Conservation (phyloP, 1,139 yeast species). For the Meyerozyma sp. region DNA sequence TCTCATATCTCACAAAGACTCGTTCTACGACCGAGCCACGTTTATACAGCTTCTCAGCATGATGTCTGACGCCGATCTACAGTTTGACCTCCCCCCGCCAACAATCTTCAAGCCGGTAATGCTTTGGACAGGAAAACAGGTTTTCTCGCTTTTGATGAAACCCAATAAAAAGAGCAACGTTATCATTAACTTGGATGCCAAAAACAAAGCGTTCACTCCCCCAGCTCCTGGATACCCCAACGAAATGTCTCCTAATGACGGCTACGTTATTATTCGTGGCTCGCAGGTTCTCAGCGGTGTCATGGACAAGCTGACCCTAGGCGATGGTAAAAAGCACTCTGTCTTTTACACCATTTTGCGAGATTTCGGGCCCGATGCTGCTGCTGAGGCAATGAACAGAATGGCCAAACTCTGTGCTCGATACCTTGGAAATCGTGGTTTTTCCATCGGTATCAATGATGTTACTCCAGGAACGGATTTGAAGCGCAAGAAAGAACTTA, state of each 20-base stretch:
- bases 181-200: conserved; percentile 87
- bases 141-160: conserved; percentile 78
- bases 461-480: conserved; percentile 89
- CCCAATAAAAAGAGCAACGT: conserved; percentile 78
- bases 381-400: conserved; percentile 94
- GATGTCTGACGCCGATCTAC: conserved; percentile 92
- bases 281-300: conserved; percentile 87
- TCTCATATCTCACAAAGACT: conserved; percentile 86
- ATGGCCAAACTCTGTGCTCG: conserved; percentile 98
- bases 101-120: conserved; percentile 82
- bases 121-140: conserved; percentile 97
- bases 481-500: conserved; percentile 70
- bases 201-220: conserved; percentile 83
- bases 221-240: conserved; percentile 60
- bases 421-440: conserved; percentile 89
- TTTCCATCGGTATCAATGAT: conserved; percentile 95
- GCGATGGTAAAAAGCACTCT: conserved; percentile 97
- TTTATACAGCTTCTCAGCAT: conserved; percentile 79
- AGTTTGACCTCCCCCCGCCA: conserved; percentile 94
- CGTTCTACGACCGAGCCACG: conserved; percentile 84
- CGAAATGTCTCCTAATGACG: conserved; percentile 98
- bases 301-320: conserved; percentile 94
- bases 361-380: conserved; percentile 94
- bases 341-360: conserved; percentile 91
- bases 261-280: conserved; percentile 85